Conservation (phyloP, 2,329 filamentous ascomycete genomes). For the Erysiphe pisi region DNA sequence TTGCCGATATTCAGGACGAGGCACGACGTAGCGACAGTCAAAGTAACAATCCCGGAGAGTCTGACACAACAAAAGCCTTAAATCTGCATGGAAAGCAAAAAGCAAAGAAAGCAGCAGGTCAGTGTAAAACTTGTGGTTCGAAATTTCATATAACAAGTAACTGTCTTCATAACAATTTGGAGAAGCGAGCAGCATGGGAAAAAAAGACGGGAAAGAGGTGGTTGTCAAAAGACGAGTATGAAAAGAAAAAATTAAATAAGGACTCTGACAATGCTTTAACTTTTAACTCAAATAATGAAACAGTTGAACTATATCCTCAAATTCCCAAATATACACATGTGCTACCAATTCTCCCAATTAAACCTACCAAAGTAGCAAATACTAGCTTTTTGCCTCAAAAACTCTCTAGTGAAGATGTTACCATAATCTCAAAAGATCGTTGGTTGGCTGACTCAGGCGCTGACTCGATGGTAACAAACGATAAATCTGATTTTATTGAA, state of each 20-base stretch:
- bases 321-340: no score
- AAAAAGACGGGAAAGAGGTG: conserved; percentile 13
- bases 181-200: conserved; percentile 19
- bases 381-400: conserved; percentile 1
- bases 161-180: conserved; percentile 19
- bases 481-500: background rate
- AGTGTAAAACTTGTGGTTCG: conserved; percentile 2
- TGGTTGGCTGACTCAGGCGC: conserved; percentile 26
- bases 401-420: background rate
- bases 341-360: no score
- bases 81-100: background rate
- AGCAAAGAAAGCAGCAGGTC: background rate
- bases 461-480: conserved; percentile 17
- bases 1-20: conserved; percentile 20
- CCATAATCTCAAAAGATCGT: conserved; percentile 2
- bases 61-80: background rate
- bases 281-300: no score
- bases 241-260: no score
- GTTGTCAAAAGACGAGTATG: conserved; percentile 16
- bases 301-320: no score
- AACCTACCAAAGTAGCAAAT: no score
- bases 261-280: no score
- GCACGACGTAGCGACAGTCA: background rate
- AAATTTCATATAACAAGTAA: background rate
- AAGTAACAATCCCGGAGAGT: background rate